Percentiles rank a stretch among this genome's conserved stretches.
phyloP scores from a whole-genome alignment of 176 grass and related monocot species.

The Ampelocalamus luodianensis region DNA sequence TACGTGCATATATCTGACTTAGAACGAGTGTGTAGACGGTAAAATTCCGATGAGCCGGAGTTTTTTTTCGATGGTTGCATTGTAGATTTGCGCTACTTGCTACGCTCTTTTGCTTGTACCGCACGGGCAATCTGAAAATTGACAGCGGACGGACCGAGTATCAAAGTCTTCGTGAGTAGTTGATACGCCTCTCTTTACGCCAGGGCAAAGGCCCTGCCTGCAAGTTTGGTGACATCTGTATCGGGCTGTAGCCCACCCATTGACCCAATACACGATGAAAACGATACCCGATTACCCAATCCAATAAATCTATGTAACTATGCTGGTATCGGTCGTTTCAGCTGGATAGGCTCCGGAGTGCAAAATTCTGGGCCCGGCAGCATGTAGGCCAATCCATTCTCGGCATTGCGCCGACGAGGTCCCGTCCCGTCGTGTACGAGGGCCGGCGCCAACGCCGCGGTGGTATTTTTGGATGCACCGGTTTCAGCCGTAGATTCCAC shows the following conservation, averaged over 20 bases:
- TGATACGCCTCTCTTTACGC: neutral
- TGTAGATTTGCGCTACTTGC: neutral
- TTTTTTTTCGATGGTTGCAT: neutral
- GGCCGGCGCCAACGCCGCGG: too few species aligned
- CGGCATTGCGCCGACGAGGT: too few species aligned
- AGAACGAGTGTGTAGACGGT: neutral
- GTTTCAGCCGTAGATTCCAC: too few species aligned
- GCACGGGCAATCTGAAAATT: neutral
- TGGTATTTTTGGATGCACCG: too few species aligned
- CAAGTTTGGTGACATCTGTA: neutral
- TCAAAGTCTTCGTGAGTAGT: neutral
- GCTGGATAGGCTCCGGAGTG: neutral
- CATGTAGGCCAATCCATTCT: too few species aligned
- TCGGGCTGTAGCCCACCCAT: neutral
- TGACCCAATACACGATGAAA: neutral
- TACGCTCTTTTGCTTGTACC: neutral
- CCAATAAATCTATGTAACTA: neutral
- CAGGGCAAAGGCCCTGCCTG: neutral
- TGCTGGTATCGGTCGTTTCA: neutral
- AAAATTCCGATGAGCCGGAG: neutral
- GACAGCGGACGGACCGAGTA: neutral
- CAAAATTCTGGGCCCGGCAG: neutral
- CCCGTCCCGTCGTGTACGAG: too few species aligned
- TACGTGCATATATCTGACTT: neutral
- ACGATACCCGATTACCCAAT: neutral